Percentiles rank a stretch among this genome's conserved stretches.
Conservation (phyloP, 2,329 filamentous ascomycete species). For the Cylindrodendrum hubeiense region DNA sequence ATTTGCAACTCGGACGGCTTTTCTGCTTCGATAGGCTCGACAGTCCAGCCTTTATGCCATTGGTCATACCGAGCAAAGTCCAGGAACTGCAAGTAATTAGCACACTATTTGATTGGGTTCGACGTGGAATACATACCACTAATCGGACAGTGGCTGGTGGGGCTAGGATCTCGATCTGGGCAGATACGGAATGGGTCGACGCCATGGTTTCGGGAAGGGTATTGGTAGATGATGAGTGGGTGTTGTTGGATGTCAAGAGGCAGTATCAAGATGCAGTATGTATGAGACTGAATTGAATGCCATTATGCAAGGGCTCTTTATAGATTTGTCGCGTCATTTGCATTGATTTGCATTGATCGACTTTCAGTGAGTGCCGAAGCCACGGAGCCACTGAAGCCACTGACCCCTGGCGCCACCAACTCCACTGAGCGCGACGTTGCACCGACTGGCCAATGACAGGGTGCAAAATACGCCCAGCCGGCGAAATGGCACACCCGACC, state of each 20-base stretch:
- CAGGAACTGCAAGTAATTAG: constrained; percentile 27
- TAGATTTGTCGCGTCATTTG: no score
- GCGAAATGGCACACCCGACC: not conserved
- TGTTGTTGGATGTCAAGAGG: no score
- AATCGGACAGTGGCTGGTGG: constrained; percentile 26
- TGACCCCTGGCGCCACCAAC: not conserved
- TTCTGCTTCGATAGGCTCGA: constrained; percentile 5
- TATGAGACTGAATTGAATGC: no score
- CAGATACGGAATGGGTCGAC: not conserved
- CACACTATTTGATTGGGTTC: rapidly evolving
- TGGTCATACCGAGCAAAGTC: constrained; percentile 30
- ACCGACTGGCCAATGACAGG: not conserved
- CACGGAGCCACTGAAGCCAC: not conserved
- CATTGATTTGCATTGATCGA: no score
- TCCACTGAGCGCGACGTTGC: not conserved
- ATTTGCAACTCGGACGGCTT: constrained; percentile 9
- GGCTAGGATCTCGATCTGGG: constrained; percentile 29
- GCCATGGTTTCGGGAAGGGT: not conserved
- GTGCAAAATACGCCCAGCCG: not conserved
- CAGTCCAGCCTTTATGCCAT: constrained; percentile 32
- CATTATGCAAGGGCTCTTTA: no score
- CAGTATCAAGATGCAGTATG: no score
- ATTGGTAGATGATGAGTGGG: not conserved
- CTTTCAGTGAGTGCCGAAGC: not conserved
- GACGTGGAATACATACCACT: constrained; percentile 8